phyloP scores from a whole-genome alignment of 2,329 filamentous ascomycete species.

The Phyllosticta citribraziliensis region DNA sequence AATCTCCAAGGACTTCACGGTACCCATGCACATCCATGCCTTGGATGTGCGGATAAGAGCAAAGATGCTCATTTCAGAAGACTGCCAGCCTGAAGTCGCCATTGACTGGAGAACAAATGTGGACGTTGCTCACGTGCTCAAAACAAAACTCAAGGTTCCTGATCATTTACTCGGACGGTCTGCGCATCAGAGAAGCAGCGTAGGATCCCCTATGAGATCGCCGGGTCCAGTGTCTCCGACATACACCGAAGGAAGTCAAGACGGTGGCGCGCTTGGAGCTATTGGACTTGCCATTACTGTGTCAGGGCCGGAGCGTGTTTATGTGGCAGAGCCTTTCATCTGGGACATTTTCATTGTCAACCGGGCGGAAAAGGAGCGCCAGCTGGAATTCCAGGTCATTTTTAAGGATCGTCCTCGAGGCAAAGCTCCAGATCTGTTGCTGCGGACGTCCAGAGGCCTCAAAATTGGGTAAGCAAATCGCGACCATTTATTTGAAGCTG shows the following conservation, averaged over 20 bases:
- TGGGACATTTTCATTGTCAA: constrained; percentile 73
- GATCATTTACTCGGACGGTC: constrained; percentile 35
- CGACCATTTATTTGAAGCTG: background rate
- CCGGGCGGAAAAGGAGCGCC: constrained; percentile 51
- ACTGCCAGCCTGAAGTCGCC: constrained; percentile 50
- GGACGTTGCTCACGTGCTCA: constrained; percentile 49
- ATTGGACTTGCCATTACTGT: constrained; percentile 70
- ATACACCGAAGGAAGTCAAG: constrained; percentile 17
- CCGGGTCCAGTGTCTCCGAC: constrained; percentile 22
- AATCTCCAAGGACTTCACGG: constrained; percentile 5
- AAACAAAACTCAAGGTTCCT: constrained; percentile 26
- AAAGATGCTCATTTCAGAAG: constrained; percentile 45
- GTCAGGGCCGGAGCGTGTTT: constrained; percentile 50
- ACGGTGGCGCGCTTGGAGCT: constrained; percentile 30
- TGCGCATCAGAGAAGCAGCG: constrained; percentile 6
- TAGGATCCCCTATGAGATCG: constrained; percentile 13
- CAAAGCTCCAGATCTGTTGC: constrained; percentile 55
- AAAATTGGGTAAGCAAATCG: constrained; percentile 50
- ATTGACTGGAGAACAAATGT: constrained; percentile 61
- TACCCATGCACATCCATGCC: constrained; percentile 20
- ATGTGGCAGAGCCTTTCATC: constrained; percentile 56
- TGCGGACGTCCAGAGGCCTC: constrained; percentile 67
- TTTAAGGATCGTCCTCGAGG: constrained; percentile 58
- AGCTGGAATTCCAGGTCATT: constrained; percentile 60
- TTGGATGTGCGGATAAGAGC: constrained; percentile 52